A percentile compares a stretch with the other conserved stretches of the same genome.
Evolutionary conservation across 192 early-diverging fungal genomes (phyloP).

Genomic region (Gonapodya sp.): DNA sequence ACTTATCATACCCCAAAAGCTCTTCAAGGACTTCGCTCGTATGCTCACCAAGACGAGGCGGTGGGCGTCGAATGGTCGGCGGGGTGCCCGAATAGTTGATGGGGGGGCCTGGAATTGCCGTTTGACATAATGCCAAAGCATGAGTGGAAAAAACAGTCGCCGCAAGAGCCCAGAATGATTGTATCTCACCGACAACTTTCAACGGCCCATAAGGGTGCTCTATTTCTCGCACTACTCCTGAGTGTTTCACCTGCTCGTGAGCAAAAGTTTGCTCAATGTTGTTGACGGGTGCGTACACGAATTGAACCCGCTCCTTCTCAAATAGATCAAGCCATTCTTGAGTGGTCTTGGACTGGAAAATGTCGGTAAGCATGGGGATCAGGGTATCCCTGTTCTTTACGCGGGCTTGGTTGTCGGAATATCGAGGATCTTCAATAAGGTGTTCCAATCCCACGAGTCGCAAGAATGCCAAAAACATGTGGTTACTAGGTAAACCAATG

Average conservation of each 20-base stretch:
- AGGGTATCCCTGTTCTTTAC: constrained; percentile 62
- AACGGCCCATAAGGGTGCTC: constrained; percentile 73
- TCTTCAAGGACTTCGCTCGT: constrained; percentile 63
- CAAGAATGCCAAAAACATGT: constrained; percentile 3
- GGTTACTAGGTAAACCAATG: constrained; percentile 41
- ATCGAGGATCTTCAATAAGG: constrained; percentile 39
- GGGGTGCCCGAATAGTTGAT: constrained; percentile 66
- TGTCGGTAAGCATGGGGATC: constrained; percentile 40
- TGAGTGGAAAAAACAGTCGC: constrained; percentile 4
- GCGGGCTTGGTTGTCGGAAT: constrained; percentile 59
- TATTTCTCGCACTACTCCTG: constrained; percentile 66
- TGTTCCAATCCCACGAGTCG: constrained; percentile 29
- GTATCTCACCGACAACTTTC: constrained; percentile 49
- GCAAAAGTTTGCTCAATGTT: constrained; percentile 64
- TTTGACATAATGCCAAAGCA: not conserved
- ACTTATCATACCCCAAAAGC: constrained; percentile 52
- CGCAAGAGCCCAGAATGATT: not conserved
- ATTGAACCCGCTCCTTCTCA: constrained; percentile 39
- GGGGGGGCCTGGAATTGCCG: constrained; percentile 40
- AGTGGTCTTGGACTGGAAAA: constrained; percentile 41
- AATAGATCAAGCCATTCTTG: constrained; percentile 52
- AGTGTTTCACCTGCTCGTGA: constrained; percentile 39
- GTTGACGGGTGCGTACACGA: constrained; percentile 80
- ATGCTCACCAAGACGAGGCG: constrained; percentile 81
- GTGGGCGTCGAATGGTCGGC: constrained; percentile 57